Percentiles rank a stretch among this genome's conserved stretches.
These are phyloP conservation scores for Incumbomyces lentus DNA, from an alignment of 2,329 filamentous ascomycete genomes.

Conservation along the genomic window DNA sequence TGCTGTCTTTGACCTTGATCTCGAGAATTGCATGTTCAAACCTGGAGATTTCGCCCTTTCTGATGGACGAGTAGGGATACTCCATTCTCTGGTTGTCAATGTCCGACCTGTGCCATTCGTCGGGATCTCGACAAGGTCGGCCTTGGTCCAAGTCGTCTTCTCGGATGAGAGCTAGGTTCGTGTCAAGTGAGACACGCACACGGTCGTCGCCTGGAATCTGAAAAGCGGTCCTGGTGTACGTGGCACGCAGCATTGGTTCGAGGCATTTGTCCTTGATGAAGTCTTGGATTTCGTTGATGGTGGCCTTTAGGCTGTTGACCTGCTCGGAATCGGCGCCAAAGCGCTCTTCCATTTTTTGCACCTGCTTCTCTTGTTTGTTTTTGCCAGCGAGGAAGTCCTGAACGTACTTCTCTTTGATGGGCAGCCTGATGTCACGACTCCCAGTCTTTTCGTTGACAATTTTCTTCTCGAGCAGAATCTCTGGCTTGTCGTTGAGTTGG, in stretches of 20 bases:
- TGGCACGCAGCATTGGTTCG: conserved; percentile 77
- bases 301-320: conserved; percentile 58
- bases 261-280: conserved; percentile 70
- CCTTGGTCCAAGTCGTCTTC: conserved; percentile 65
- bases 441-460: conserved; percentile 63
- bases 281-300: conserved; percentile 65
- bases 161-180: conserved; percentile 75
- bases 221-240: conserved; percentile 90
- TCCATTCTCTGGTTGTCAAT: conserved; percentile 75
- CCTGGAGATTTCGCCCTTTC: conserved; percentile 79
- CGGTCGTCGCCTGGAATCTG: conserved; percentile 89
- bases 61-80: conserved; percentile 78
- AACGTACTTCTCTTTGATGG: conserved; percentile 90
- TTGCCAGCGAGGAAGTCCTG: conserved; percentile 75
- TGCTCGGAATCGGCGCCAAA: conserved; percentile 57
- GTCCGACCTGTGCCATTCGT: conserved; percentile 82
- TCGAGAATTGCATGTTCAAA: conserved; percentile 89
- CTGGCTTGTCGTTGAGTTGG: conserved; percentile 64
- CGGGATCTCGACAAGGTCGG: conserved; percentile 78
- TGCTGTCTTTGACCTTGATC: conserved; percentile 70
- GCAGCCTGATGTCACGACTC: conserved; percentile 69
- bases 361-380: conserved; percentile 83
- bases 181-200: conserved; percentile 86
- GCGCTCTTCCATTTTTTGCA: conserved; percentile 72
- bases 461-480: conserved; percentile 85